These are phyloP conservation scores for Eurotiales sp. DNA, from an alignment of 2,329 filamentous ascomycete species.

Conservation along the genomic window DNA sequence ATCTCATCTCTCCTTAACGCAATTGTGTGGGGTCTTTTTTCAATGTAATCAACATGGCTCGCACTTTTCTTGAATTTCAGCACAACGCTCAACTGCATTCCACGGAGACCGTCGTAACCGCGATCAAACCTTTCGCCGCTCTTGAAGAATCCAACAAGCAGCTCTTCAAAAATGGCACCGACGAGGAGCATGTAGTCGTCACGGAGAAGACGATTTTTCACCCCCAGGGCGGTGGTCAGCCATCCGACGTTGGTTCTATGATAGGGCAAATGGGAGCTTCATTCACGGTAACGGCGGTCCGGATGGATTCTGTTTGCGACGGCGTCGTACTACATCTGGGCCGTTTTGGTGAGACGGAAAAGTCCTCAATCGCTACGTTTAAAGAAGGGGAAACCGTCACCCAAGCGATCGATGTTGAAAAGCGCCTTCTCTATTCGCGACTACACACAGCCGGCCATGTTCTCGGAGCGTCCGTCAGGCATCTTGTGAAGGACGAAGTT, in stretches of 20 bases:
- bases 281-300: conserved; percentile 25
- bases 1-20: too few species aligned
- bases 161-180: conserved; percentile 3
- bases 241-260: conserved; percentile 26
- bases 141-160: conserved; percentile 51
- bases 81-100: conserved; percentile 39
- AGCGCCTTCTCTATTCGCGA: conserved; percentile 27
- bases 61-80: conserved; percentile 27
- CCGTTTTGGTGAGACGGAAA: conserved; percentile 10
- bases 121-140: conserved; percentile 47
- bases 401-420: conserved; percentile 22
- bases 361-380: conserved; percentile 10
- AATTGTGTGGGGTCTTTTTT: too few species aligned
- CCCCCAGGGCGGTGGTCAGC: conserved; percentile 26
- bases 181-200: conserved; percentile 20
- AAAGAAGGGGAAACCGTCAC: conserved; percentile 18
- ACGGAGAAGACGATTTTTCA: conserved; percentile 27
- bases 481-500: conserved; percentile 16
- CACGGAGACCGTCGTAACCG: conserved; percentile 44
- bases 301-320: conserved; percentile 19
- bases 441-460: conserved; percentile 30
- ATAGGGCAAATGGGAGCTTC: conserved; percentile 10
- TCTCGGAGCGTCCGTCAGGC: conserved; percentile 26
- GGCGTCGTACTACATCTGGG: conserved; percentile 27
- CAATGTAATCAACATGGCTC: background rate